Conservation (phyloP, 2,329 filamentous ascomycete species). For the Podosphaera aphanis region DNA sequence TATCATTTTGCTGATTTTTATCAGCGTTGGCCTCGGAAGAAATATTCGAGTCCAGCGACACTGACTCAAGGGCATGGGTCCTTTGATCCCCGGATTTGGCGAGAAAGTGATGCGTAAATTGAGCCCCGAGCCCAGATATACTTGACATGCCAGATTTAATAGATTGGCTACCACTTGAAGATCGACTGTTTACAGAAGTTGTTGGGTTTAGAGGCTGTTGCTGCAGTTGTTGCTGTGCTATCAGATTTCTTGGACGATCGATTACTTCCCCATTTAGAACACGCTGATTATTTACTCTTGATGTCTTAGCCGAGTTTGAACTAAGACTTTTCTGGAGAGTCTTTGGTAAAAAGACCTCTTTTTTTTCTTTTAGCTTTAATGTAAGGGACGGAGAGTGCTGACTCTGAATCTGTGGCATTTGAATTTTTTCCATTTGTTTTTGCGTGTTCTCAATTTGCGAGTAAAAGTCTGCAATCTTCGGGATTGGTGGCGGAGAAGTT, state of each 20-base stretch:
- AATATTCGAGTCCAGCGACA: background rate
- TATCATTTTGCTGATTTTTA: background rate
- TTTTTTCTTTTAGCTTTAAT: background rate
- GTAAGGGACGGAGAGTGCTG: background rate
- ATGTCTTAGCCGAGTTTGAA: background rate
- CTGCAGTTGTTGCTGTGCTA: too few species aligned
- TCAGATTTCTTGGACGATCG: background rate
- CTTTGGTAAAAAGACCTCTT: background rate
- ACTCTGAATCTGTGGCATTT: background rate
- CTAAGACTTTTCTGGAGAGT: background rate
- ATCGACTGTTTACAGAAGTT: background rate
- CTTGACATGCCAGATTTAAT: background rate
- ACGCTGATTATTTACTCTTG: background rate
- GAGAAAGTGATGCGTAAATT: background rate
- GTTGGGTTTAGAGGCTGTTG: too few species aligned
- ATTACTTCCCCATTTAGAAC: background rate
- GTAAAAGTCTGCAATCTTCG: background rate
- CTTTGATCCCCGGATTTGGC: too few species aligned
- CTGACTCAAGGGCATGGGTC: too few species aligned
- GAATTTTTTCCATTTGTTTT: background rate
- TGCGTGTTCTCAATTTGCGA: constrained; percentile 1
- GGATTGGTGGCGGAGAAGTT: background rate
- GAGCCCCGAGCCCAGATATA: background rate
- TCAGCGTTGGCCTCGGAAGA: background rate
- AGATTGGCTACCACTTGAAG: background rate